These are phyloP conservation scores for Immersiporthe knoxdaviesiana DNA, from an alignment of 2,329 filamentous ascomycete species.

Conservation along the genomic window DNA sequence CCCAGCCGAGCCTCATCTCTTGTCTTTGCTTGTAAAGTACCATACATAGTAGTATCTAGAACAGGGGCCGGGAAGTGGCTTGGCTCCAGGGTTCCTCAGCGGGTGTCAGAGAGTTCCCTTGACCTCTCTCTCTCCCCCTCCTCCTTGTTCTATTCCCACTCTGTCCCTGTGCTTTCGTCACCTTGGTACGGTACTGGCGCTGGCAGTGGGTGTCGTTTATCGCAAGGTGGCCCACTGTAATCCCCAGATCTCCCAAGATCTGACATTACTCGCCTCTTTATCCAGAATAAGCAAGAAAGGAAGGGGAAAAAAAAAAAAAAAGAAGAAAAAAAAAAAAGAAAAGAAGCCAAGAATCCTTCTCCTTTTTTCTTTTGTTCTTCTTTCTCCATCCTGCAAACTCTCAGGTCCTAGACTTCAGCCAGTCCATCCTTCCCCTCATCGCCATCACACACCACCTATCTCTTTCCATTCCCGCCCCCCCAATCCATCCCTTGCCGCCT, in stretches of 20 bases:
- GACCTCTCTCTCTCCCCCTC: too few species aligned
- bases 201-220: neutral
- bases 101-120: neutral
- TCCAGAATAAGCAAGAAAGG: neutral
- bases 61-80: slow-evolving; percentile 5
- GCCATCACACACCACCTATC: neutral
- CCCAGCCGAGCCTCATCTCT: neutral
- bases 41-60: neutral
- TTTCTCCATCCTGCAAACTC: neutral
- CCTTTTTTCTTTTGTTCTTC: neutral
- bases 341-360: neutral
- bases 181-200: neutral
- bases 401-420: neutral
- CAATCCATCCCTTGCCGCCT: neutral
- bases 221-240: slow-evolving; percentile 4
- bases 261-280: neutral
- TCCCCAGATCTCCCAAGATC: neutral
- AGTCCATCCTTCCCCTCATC: neutral
- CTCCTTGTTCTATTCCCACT: neutral
- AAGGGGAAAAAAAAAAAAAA: neutral
- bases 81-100: neutral
- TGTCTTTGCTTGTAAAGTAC: neutral
- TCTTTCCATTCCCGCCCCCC: neutral
- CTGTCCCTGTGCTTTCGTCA: neutral
- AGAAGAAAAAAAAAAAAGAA: neutral